phyloP scores from a whole-genome alignment of 1,139 yeast species.

The Lodderomyces parapsilosis region DNA sequence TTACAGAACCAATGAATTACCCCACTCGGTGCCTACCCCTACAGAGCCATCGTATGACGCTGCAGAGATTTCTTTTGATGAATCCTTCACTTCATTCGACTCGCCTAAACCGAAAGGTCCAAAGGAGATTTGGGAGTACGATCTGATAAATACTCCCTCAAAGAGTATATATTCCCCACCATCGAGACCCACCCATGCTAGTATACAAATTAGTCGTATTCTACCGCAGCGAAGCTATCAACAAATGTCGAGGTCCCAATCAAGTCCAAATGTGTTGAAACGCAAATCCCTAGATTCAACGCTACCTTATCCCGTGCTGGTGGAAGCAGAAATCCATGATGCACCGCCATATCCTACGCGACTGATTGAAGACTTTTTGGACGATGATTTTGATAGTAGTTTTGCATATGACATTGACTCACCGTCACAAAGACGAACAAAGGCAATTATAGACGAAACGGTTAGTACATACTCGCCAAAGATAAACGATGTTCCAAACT shows the following conservation, averaged over 20 bases:
- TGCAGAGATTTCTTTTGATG: conserved; percentile 15
- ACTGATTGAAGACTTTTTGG: conserved; percentile 10
- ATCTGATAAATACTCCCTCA: conserved; percentile 4
- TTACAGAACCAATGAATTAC: not conserved
- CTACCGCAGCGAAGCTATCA: conserved; percentile 13
- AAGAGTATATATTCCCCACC: not conserved
- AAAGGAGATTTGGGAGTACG: conserved; percentile 37
- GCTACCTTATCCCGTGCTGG: conserved; percentile 11
- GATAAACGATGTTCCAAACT: conserved; percentile 11
- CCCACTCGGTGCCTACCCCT: not conserved
- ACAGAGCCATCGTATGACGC: conserved; percentile 3
- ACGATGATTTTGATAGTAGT: conserved; percentile 5
- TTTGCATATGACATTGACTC: conserved; percentile 8
- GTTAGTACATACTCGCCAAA: conserved; percentile 9
- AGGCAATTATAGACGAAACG: conserved; percentile 10
- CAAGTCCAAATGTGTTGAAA: conserved; percentile 3
- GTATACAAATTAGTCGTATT: conserved; percentile 6
- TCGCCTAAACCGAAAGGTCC: conserved; percentile 48
- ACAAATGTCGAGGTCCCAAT: conserved; percentile 13
- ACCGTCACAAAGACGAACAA: conserved; percentile 11
- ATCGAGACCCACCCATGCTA: conserved; percentile 1
- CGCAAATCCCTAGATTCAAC: not conserved
- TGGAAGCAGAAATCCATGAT: not conserved
- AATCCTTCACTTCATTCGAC: conserved; percentile 19
- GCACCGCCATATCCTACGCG: conserved; percentile 12